A percentile compares a stretch with the other conserved stretches of the same genome.
These are phyloP conservation scores for Pichia norvegensis DNA, from an alignment of 1,139 yeast species.

Conservation along the genomic window DNA sequence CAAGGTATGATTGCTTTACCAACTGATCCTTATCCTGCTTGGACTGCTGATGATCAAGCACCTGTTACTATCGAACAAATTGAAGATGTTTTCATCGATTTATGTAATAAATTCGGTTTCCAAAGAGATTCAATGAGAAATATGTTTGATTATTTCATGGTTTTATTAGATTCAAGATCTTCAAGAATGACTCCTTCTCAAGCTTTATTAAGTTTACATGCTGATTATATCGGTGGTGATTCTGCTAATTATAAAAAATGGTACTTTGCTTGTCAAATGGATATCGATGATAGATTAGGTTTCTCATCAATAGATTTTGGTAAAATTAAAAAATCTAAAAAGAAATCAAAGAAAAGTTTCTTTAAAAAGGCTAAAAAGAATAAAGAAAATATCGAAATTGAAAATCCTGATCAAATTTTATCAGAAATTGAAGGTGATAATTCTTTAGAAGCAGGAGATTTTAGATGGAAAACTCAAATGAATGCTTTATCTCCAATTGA, in stretches of 20 bases:
- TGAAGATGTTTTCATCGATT: slow-evolving; percentile 54
- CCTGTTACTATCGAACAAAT: slow-evolving; percentile 51
- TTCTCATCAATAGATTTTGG: slow-evolving; percentile 46
- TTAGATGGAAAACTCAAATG: slow-evolving; percentile 61
- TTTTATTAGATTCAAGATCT: slow-evolving; percentile 65
- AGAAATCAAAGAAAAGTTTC: slow-evolving; percentile 26
- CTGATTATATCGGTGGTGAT: slow-evolving; percentile 70
- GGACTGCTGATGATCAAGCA: slow-evolving; percentile 57
- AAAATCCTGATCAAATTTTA: slow-evolving; percentile 28
- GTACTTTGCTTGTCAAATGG: slow-evolving; percentile 64
- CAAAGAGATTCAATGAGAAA: slow-evolving; percentile 70
- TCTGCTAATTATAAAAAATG: slow-evolving; percentile 60
- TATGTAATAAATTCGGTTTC: slow-evolving; percentile 61
- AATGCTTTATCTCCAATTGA: slow-evolving; percentile 43
- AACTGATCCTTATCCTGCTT: slow-evolving; percentile 51
- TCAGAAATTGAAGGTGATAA: slow-evolving; percentile 57
- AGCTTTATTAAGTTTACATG: slow-evolving; percentile 62
- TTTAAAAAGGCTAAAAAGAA: slow-evolving; percentile 30
- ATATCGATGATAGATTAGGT: slow-evolving; percentile 43
- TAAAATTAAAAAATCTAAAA: slow-evolving; percentile 34
- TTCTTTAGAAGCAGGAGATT: slow-evolving; percentile 44
- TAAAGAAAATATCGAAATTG: slow-evolving; percentile 45
- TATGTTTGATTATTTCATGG: slow-evolving; percentile 71
- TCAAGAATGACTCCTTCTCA: slow-evolving; percentile 67
- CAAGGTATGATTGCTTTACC: slow-evolving; percentile 41